Evolutionary conservation across 441 rosid species (phyloP).

Genomic region (California macrophylla): DNA sequence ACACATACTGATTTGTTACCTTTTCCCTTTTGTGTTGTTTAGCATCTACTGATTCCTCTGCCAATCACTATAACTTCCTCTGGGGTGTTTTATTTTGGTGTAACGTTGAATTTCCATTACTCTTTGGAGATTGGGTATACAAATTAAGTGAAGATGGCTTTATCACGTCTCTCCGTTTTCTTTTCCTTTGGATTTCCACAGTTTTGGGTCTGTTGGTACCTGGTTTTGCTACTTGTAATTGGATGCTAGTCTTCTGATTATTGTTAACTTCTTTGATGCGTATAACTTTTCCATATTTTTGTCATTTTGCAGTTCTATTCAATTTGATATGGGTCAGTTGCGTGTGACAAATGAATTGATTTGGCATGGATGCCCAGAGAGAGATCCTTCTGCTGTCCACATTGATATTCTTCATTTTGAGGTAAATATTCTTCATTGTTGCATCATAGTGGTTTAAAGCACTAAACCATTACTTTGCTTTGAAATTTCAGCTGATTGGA

Average conservation of each 20-base stretch:
- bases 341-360: conserved; percentile 79
- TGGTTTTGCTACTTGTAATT: background rate
- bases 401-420: conserved; percentile 92
- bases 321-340: conserved; percentile 88
- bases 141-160: background rate
- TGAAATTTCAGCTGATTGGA: conserved; percentile 65
- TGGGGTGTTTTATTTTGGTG: background rate
- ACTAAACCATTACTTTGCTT: conserved; percentile 16
- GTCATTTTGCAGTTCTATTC: conserved; percentile 65
- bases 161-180: background rate
- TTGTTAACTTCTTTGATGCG: conserved; percentile 9
- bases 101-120: background rate
- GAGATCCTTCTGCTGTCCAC: conserved; percentile 89
- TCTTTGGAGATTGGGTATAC: background rate
- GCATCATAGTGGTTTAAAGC: conserved; percentile 7
- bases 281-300: conserved; percentile 17
- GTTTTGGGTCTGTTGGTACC: conserved; percentile 2
- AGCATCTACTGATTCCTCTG: background rate
- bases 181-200: background rate
- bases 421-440: conserved; percentile 37
- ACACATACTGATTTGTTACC: background rate
- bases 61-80: background rate
- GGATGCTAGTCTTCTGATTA: background rate
- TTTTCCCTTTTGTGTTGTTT: background rate
- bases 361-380: conserved; percentile 86